Base-by-base conservation (phyloP, 2,329 filamentous ascomycete species). In the Aureobasidium sp. region DNA sequence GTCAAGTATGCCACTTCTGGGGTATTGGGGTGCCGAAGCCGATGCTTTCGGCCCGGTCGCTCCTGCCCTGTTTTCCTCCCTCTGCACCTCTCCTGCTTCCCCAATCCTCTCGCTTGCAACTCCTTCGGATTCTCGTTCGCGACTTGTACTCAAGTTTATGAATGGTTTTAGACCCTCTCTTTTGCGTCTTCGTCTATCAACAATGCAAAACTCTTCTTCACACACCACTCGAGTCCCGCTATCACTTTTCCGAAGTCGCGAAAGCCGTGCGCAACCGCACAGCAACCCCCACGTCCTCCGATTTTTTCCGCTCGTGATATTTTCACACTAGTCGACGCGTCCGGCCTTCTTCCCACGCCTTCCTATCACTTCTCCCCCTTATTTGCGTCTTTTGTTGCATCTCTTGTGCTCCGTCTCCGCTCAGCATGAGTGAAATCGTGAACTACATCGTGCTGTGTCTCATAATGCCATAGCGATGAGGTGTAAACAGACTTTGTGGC, bases 191-290 rank as follows among this genome's bases (percentile, higher is more conserved):
- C 14, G 11, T 19, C 10, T 49, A 4, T 8, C 10, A 10, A 6
- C 3, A 11, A 12, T 39, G 6, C 11, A 38, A 38, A 38, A 6
- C n/a, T 30, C 3, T 6, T n/a, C 12, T n/a, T 29, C 10, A 37
- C 30, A 21, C 11, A 16, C 16, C 22, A 24, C 16, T 38, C 30
- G 22, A 39, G 38, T 49, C 22, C 32, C 45, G 45, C 45, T 49
- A 38, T 49, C 11, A 25, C 30, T 49, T 30, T 27, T 39, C 34
- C 34, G 32, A 38, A 29, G 7, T 38, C 24, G 45, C 45, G n/a
- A 49, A 39, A 49, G 34, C 45, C 45, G 45, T 49, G 45, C 45
- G 34, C 34, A 49, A 39, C 44, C 30, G 30, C 19, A 11, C 16
- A 49, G 21, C 16, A 27, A 27, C 44, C 30, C 32, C 44, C 32